Evolutionary conservation across 495 filamentous ascomycete genomes (phyloP).

Genomic region (Symbiotaphrina buchneri): DNA sequence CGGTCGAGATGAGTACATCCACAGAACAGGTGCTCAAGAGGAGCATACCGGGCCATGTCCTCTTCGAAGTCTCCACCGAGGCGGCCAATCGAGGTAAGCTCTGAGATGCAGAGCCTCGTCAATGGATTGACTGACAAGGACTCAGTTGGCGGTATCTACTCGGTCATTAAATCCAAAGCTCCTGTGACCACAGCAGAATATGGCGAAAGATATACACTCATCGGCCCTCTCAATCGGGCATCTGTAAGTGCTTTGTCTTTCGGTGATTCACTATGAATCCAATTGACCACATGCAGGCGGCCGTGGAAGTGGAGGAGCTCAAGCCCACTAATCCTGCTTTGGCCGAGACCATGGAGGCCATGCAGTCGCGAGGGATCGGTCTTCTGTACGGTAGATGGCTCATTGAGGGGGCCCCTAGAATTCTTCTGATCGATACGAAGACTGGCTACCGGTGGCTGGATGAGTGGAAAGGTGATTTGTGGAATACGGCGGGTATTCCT

Average conservation of each 20-base stretch:
- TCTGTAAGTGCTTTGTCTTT: conserved; percentile 32
- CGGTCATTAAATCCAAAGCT: conserved; percentile 95
- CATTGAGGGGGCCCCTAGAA: conserved; percentile 86
- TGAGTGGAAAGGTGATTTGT: conserved; percentile 94
- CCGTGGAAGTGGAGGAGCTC: conserved; percentile 87
- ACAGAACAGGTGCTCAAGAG: too few relatives aligned
- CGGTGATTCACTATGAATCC: conserved; percentile 1
- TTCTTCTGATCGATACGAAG: conserved; percentile 84
- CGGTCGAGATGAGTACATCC: too few relatives aligned
- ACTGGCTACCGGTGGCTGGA: conserved; percentile 79
- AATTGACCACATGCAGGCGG: conserved; percentile 31
- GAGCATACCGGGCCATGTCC: conserved; percentile 58
- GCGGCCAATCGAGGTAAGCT: conserved; percentile 77
- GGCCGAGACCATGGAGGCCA: conserved; percentile 60
- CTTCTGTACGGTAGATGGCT: conserved; percentile 92
- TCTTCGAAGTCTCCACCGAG: conserved; percentile 92
- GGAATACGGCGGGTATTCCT: conserved; percentile 82
- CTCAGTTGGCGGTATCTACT: conserved; percentile 91
- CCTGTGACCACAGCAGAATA: conserved; percentile 96
- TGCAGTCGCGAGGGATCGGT: conserved; percentile 77
- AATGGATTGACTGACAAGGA: conserved; percentile 4
- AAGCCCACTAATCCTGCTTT: conserved; percentile 64
- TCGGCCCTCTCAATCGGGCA: conserved; percentile 77
- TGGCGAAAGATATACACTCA: conserved; percentile 89
- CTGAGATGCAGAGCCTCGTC: background rate